Evolutionary conservation across 2,329 filamentous ascomycete genomes (phyloP), one percentile per base, ranked within the genome.

Genomic region (Graphiopsis chlorocephala): DNA sequence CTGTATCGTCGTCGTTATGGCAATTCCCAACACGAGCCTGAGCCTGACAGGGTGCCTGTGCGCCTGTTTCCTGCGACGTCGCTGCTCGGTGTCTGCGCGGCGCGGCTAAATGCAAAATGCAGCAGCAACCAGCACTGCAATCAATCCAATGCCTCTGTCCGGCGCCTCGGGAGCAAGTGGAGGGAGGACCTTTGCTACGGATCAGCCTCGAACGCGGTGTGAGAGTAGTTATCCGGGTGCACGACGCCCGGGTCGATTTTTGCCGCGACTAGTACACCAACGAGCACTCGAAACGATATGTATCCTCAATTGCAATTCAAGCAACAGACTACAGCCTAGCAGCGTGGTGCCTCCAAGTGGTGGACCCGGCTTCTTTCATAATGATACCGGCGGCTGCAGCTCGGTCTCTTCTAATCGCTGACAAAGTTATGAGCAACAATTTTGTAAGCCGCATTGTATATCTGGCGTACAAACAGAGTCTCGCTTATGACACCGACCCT

Each of bases 351-450:
- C 33, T 60, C 20, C 47, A 31, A 8, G 28, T 47, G 14, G 60
- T 26, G 60, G 48, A 33, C 33, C 48, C 48, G 42, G n/a, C 48
- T 35, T 33, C 25, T n/a, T 55, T 62, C 60, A 62, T 45, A 62
- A 61, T 52, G 47, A 61, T 17, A 60, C 45, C 38, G n/a, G 33
- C 60, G 60, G 60, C 60, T 62, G 60, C 60, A 62, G 60, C 48
- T 62, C 60, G 60, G 60, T 55, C 31, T 52, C 48, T 62, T 52
- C 48, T 62, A 55, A 62, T 62, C 60, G 60, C 60, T 62, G 60
- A 62, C 60, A 62, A 52, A 62, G 20, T 17, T 17, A 55, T 62
- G 59, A 61, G 47, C 28, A 52, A 29, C 35, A n/a, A 17, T 12
- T 47, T 47, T 23, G 59, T 61, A 38, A 61, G 59, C 59, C 26